Evolutionary conservation across 2,329 filamentous ascomycete species (phyloP), one percentile per base, ranked within the genome.

Genomic region (Aureobasidium musti): DNA sequence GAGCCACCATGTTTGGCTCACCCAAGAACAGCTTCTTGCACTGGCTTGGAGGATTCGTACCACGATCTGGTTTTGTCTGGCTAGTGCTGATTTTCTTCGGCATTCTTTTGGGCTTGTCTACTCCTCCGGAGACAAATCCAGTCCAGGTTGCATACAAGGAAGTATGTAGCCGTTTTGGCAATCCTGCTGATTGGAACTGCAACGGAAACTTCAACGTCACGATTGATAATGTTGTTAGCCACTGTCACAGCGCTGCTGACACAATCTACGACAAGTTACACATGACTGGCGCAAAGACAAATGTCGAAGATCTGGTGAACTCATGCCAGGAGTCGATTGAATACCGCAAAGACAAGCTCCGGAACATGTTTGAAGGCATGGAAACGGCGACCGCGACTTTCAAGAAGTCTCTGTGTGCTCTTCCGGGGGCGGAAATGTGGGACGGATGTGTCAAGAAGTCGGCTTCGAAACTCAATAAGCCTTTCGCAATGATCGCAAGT

Each of bases 161-260:
- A 3, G 41, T 60, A 21, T 60, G 39, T 23, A 35, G 14, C 19
- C 26, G 14, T 3, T 35, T 60, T 47, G 56, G 56, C 21, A 45
- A 60, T 11, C 56, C 56, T 47, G 39, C n/a, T 28, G 56, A 17
- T 1, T 47, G 41, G 56, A 43, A 59, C 17, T 60, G 41, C 19
- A 47, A 33, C 6, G 56, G 56, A 6, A 35, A 60, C 19, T 23
- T 35, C 26, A 60, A 60, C 41, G 23, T 60, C 41, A 60, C 56
- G 11, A 47, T 60, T 28, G 28, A 47, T 2, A 47, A 60, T 60
- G 56, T 60, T 19, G 3, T 60, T 3, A 35, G 19, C 28, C 56
- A 60, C n/a, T 60, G 41, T 23, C 41, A 60, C 3, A 33, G 17
- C 30, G 41, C 41, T 39, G 41, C 41, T 10, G 56, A 47, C 23